A percentile compares a stretch with the other conserved stretches of the same genome.
Conservation (phyloP, 352 stramenopile genomes). For the Globisporangium cederbergense region DNA sequence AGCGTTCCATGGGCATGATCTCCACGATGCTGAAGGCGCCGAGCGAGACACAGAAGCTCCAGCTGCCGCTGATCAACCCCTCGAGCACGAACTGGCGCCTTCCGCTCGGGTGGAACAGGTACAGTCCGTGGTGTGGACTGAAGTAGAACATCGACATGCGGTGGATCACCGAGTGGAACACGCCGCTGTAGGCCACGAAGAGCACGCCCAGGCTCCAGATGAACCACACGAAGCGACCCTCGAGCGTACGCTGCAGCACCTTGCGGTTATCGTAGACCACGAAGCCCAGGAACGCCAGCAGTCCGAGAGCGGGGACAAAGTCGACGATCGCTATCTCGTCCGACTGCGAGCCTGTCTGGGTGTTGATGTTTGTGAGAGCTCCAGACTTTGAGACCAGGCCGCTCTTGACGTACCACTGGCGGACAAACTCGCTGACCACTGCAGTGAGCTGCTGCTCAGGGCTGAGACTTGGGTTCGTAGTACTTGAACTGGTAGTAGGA, state of each 20-base stretch:
- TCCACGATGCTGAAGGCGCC: constrained; percentile 45
- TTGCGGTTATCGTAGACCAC: constrained; percentile 40
- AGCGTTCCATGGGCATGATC: constrained; percentile 33
- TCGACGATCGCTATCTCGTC: constrained; percentile 27
- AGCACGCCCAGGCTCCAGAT: constrained; percentile 42
- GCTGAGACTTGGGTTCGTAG: constrained; percentile 1
- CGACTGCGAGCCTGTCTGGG: not conserved
- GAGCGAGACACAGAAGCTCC: constrained; percentile 62
- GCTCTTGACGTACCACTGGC: constrained; percentile 22
- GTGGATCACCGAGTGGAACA: constrained; percentile 68
- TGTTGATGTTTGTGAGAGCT: not conserved
- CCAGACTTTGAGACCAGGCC: not conserved
- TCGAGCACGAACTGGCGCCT: constrained; percentile 69
- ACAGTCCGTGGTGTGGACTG: constrained; percentile 44
- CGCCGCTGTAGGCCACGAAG: constrained; percentile 56
- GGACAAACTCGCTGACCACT: constrained; percentile 30
- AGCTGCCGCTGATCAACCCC: constrained; percentile 51
- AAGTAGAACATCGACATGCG: constrained; percentile 45
- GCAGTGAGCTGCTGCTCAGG: constrained; percentile 1
- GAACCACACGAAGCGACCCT: constrained; percentile 52
- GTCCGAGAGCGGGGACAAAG: constrained; percentile 32
- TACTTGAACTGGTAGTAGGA: not conserved
- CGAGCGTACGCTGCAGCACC: constrained; percentile 30
- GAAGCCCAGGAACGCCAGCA: constrained; percentile 34
- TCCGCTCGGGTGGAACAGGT: constrained; percentile 59